These are phyloP conservation scores for Psilocybe subaeruginosa DNA, from an alignment of 768 basidiomycete species.

Conservation along the genomic window DNA sequence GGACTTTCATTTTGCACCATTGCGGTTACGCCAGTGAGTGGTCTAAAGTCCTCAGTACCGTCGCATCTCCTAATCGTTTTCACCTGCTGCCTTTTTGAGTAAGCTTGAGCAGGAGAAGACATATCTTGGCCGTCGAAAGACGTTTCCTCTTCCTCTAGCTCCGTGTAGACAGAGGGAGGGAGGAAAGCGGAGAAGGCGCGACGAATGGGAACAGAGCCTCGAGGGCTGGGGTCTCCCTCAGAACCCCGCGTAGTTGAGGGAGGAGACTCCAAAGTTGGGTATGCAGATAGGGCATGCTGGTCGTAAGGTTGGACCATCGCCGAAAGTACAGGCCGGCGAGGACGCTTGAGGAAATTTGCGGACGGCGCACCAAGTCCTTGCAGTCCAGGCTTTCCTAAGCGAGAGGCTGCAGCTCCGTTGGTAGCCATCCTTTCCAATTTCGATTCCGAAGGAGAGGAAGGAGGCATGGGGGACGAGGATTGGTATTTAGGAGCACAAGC, in stretches of 20 bases:
- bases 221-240: slow-evolving; percentile 30
- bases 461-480: slow-evolving; percentile 31
- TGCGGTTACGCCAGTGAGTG: slow-evolving; percentile 69
- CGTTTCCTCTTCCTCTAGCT: slow-evolving; percentile 43
- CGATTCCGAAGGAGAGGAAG: slow-evolving; percentile 52
- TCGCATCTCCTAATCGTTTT: slow-evolving; percentile 81
- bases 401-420: slow-evolving; percentile 49
- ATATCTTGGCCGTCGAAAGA: slow-evolving; percentile 72
- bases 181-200: slow-evolving; percentile 81
- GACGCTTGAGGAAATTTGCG: slow-evolving; percentile 55
- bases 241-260: slow-evolving; percentile 21
- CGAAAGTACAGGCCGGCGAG: slow-evolving; percentile 69
- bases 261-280: slow-evolving; percentile 36
- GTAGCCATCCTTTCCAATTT: slow-evolving; percentile 48
- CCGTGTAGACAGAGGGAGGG: slow-evolving; percentile 57
- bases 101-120: slow-evolving; percentile 83
- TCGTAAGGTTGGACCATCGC: slow-evolving; percentile 57
- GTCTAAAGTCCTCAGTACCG: slow-evolving; percentile 80
- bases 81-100: slow-evolving; percentile 74
- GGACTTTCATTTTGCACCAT: slow-evolving; percentile 59
- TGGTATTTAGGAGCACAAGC: slow-evolving; percentile 40
- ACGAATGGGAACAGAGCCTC: slow-evolving; percentile 53
- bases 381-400: slow-evolving; percentile 53
- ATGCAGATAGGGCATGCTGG: slow-evolving; percentile 41
- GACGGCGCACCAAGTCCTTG: slow-evolving; percentile 58